Evolutionary conservation across 306 rosid species (phyloP).

Genomic region (Cucurbita ficifolia): DNA sequence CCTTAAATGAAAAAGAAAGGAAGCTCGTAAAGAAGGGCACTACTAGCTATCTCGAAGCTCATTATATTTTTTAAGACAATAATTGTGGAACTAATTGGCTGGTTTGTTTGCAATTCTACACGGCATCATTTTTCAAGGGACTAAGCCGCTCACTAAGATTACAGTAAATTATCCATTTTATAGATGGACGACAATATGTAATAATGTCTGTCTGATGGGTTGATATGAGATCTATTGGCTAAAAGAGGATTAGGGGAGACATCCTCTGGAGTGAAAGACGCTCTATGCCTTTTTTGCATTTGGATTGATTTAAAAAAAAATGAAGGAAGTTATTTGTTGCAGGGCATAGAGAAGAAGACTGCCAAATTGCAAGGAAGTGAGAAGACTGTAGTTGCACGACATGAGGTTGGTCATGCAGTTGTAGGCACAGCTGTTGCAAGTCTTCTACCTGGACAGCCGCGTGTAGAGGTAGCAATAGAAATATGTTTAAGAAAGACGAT

Average conservation of each 20-base stretch:
- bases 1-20: background rate
- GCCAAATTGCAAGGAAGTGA: constrained; percentile 84
- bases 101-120: background rate
- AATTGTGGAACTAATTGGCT: background rate
- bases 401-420: constrained; percentile 99
- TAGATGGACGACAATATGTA: background rate
- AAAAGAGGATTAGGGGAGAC: background rate
- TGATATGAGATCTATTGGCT: background rate
- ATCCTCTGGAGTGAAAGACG: background rate
- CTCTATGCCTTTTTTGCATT: background rate
- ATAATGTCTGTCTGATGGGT: background rate
- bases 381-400: constrained; percentile 94
- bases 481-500: background rate
- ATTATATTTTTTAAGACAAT: background rate
- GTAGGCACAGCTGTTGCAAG: constrained; percentile 94
- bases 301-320: constrained; percentile 11
- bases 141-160: background rate
- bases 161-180: background rate
- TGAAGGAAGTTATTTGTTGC: constrained; percentile 21
- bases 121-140: background rate
- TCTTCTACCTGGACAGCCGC: constrained; percentile 91
- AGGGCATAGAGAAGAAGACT: constrained; percentile 98
- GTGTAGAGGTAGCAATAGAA: constrained; percentile 57
- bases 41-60: background rate
- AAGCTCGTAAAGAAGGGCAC: background rate